Base-by-base conservation (phyloP, 441 rosid species). In the Pelargonium australe region DNA sequence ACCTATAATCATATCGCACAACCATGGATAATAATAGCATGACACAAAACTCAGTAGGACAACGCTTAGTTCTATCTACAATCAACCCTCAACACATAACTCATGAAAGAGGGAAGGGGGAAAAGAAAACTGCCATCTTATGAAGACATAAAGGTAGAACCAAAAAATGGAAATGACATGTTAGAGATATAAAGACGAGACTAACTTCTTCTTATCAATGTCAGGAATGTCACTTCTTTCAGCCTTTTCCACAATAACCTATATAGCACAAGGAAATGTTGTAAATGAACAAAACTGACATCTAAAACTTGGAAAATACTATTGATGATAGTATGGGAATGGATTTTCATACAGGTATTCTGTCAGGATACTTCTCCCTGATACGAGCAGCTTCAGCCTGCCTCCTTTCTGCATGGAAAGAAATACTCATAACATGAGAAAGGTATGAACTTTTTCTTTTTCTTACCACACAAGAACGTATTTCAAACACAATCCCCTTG, bases 281-380 rank as follows among this genome's bases (percentile, higher is more conserved):
- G 9, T 9, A 58, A 6, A 64, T 0, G 47, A 49, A 47, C 58
- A 45, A 55, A 53, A 61, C 68, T 31, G 28, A 16, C 72, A 70
- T 58, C 40, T 9, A 62, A 20, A 20, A 7, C 16, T 49, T 5
- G 16, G 16, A 5, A 4, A 7, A 7, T 1, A n/a, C 14, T 31
- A 61, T 44, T 47, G 34, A 62, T 9, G 8, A 20, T 31, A 1
- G 31, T 2, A 40, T 6, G 47, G 4, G 19, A 2, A 11, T 2
- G 9, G 28, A 25, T 19, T 31, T 78, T 69, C 76, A 66, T 73
- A 83, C 89, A 40, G 87, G 89, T 66, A 85, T 82, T 28, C 89
- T 85, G 70, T 85, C 87, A 9, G 87, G 84, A 68, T 85, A 85
- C 67, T 83, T 85, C 74, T 85, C 89, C 78, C 87, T 81, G 72